Conservation (phyloP, 2,329 filamentous ascomycete species). For the Colletotrichum ledebouriae region DNA sequence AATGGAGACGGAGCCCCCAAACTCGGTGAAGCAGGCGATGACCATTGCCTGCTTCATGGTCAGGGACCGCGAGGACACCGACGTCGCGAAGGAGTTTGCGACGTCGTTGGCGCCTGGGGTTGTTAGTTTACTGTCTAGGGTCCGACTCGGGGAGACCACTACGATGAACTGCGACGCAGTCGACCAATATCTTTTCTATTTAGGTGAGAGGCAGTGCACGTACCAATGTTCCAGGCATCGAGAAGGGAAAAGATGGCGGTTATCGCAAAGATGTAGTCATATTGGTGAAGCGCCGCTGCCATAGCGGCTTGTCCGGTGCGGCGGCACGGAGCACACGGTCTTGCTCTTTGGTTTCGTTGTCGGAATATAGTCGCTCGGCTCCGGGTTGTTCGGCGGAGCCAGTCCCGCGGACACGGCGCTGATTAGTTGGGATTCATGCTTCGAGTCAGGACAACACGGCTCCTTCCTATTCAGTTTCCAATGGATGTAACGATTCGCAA, state of each 20-base stretch:
- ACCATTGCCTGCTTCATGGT: slow-evolving; percentile 62
- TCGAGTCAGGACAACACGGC: not conserved
- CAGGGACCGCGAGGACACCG: slow-evolving; percentile 60
- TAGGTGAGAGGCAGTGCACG: slow-evolving; percentile 72
- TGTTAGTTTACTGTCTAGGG: not conserved
- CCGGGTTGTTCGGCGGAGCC: slow-evolving; percentile 12
- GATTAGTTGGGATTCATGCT: slow-evolving; percentile 18
- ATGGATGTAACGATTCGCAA: not conserved
- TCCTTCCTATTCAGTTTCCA: not conserved
- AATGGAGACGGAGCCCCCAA: slow-evolving; percentile 58
- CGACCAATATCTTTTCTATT: too few relatives aligned
- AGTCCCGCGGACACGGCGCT: slow-evolving; percentile 19
- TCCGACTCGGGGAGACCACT: slow-evolving; percentile 63
- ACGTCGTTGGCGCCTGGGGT: slow-evolving; percentile 62
- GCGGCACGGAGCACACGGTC: not conserved
- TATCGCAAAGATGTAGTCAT: slow-evolving; percentile 74
- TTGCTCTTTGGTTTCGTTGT: too few relatives aligned
- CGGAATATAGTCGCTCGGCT: not conserved
- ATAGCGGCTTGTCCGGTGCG: slow-evolving; percentile 44
- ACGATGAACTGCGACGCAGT: slow-evolving; percentile 53
- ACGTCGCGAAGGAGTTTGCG: slow-evolving; percentile 62
- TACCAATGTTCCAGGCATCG: slow-evolving; percentile 76
- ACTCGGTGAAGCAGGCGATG: slow-evolving; percentile 59
- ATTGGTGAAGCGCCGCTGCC: slow-evolving; percentile 61
- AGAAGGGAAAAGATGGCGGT: slow-evolving; percentile 75